These are phyloP conservation scores for Euphorbia celastroides DNA, from an alignment of 441 rosid species.

Conservation along the genomic window DNA sequence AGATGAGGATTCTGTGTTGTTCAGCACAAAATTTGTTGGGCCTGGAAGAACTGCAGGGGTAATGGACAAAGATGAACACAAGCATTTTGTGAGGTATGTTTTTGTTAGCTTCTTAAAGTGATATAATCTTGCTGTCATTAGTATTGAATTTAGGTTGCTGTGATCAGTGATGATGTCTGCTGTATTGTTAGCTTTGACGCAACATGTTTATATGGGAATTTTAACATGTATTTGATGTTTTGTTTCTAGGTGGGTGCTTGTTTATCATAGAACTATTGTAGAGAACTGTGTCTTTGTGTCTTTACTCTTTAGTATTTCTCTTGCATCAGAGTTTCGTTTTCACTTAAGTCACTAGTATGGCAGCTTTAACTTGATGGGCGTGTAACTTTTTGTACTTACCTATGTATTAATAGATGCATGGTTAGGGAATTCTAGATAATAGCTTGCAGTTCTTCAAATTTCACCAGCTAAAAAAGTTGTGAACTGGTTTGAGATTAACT, in stretches of 20 bases:
- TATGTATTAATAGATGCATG: no score
- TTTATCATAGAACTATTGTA: neutral
- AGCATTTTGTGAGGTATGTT: slow-evolving; percentile 74
- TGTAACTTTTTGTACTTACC: no score
- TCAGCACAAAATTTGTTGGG: slow-evolving; percentile 43
- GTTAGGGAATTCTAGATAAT: no score
- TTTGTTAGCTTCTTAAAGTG: neutral
- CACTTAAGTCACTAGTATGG: no score
- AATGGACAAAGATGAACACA: slow-evolving; percentile 60
- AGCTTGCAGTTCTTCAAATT: no score
- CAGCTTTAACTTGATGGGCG: no score
- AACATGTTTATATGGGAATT: neutral
- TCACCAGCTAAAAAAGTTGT: no score
- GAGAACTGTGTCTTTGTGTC: no score
- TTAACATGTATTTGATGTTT: neutral
- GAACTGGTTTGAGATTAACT: no score
- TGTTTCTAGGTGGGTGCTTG: neutral
- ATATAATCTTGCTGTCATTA: neutral
- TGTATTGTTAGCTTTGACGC: neutral
- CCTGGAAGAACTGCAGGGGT: slow-evolving; percentile 55
- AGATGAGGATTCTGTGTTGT: slow-evolving; percentile 31
- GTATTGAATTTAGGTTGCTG: neutral
- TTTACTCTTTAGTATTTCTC: no score
- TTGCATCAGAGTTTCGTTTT: no score
- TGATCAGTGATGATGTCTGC: neutral